phyloP scores from a whole-genome alignment of 179 eudicot genomes.

The Carnegiea gigantea region DNA sequence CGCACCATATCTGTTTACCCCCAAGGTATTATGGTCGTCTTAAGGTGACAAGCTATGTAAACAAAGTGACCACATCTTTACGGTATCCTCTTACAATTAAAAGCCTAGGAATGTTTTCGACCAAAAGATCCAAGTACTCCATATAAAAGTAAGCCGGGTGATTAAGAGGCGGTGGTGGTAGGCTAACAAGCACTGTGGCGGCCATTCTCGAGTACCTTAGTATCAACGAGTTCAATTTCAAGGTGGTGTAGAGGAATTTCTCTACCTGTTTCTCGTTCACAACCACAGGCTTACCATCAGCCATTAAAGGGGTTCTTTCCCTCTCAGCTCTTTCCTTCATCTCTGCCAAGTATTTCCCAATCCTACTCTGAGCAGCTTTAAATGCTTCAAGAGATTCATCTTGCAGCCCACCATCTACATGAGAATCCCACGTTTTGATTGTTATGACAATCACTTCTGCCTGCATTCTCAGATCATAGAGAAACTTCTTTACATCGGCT shows the following conservation, averaged over 20 bases:
- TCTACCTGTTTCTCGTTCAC: constrained; percentile 91
- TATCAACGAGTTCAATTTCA: constrained; percentile 82
- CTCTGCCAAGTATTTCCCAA: constrained; percentile 49
- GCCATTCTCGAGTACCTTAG: constrained; percentile 86
- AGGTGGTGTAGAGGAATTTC: constrained; percentile 79
- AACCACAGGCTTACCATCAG: constrained; percentile 72
- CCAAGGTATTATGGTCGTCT: background rate
- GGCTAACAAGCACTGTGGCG: constrained; percentile 88
- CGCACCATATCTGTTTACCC: constrained; percentile 9
- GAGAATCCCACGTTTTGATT: constrained; percentile 83
- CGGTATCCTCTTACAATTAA: constrained; percentile 89
- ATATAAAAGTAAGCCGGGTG: constrained; percentile 88
- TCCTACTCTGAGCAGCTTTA: constrained; percentile 61
- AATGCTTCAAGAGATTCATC: constrained; percentile 87
- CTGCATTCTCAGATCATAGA: constrained; percentile 90
- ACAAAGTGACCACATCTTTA: constrained; percentile 90
- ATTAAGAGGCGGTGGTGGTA: constrained; percentile 84
- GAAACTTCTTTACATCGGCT: constrained; percentile 89
- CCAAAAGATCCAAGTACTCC: constrained; percentile 97
- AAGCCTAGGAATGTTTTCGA: constrained; percentile 92
- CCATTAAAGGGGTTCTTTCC: constrained; percentile 66
- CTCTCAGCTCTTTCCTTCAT: constrained; percentile 60
- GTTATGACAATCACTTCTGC: constrained; percentile 94
- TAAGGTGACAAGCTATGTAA: constrained; percentile 50
- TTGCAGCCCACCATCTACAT: constrained; percentile 53